A percentile compares a stretch with the other conserved stretches of the same genome.
Conservation (phyloP, 345 rosid species). For the Acer negundo region DNA sequence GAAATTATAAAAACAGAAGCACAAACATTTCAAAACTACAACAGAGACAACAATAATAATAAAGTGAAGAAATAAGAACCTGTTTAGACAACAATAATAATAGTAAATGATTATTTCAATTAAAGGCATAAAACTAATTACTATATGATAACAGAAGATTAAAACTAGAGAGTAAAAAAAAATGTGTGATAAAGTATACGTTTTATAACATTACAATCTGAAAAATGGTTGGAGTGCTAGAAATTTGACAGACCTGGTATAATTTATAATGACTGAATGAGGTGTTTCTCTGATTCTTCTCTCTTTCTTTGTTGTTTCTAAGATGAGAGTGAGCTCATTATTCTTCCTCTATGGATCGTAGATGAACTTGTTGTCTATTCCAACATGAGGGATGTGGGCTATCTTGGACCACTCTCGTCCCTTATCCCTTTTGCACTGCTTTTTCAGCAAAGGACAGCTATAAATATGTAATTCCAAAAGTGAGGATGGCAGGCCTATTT, state of each 20-base stretch:
- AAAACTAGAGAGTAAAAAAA: too few species aligned
- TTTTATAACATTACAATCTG: too few species aligned
- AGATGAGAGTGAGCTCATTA: background rate
- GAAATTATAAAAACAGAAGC: too few species aligned
- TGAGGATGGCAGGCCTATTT: constrained; percentile 8
- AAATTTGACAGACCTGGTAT: background rate
- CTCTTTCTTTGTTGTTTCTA: background rate
- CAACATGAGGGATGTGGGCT: constrained; percentile 24
- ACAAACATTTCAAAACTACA: too few species aligned
- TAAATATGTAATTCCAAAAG: constrained; percentile 15
- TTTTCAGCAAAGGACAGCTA: constrained; percentile 15
- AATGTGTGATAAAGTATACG: too few species aligned
- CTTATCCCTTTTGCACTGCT: constrained; percentile 17
- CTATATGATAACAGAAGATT: too few species aligned
- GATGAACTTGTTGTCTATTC: background rate
- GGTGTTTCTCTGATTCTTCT: background rate
- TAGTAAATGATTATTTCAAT: too few species aligned
- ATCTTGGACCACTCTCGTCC: constrained; percentile 31
- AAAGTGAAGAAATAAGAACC: too few species aligned
- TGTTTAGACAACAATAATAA: too few species aligned
- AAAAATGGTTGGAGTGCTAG: too few species aligned
- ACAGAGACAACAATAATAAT: too few species aligned
- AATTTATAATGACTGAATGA: background rate
- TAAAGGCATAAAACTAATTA: too few species aligned
- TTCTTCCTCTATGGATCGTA: background rate